phyloP scores from a whole-genome alignment of 1,284 basidiomycete species.

The Lentinus polychrous region DNA sequence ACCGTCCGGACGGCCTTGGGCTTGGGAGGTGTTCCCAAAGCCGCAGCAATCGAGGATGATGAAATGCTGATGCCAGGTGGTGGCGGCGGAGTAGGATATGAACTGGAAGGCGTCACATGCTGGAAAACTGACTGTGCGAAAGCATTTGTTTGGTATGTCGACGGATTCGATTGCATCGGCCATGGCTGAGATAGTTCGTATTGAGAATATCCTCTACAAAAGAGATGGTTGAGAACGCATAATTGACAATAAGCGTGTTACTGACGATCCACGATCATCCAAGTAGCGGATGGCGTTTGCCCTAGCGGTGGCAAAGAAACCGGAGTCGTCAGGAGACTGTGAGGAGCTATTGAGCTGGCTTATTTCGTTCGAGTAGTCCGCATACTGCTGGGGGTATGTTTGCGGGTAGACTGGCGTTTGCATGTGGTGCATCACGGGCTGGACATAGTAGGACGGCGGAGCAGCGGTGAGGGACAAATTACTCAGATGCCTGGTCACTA shows the following conservation, averaged over 20 bases:
- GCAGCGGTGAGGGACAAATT: constrained; percentile 48
- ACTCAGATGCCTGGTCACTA: constrained; percentile 60
- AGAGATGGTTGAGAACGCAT: constrained; percentile 15
- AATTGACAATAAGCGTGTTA: constrained; percentile 5
- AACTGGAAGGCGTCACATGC: constrained; percentile 44
- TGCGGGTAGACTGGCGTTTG: constrained; percentile 33
- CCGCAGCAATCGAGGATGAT: constrained; percentile 66
- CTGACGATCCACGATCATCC: constrained; percentile 35
- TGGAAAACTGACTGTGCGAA: constrained; percentile 62
- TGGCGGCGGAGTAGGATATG: constrained; percentile 58
- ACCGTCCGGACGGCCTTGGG: constrained; percentile 26
- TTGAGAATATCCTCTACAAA: constrained; percentile 8
- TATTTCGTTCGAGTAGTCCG: constrained; percentile 50
- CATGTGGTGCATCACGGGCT: constrained; percentile 46
- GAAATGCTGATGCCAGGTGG: constrained; percentile 55
- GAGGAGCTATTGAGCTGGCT: constrained; percentile 39
- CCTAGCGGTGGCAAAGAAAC: constrained; percentile 49
- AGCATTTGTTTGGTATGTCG: constrained; percentile 41
- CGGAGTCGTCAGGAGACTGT: constrained; percentile 30
- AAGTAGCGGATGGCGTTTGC: constrained; percentile 46
- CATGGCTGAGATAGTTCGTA: constrained; percentile 22
- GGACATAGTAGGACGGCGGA: constrained; percentile 50
- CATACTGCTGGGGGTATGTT: constrained; percentile 38
- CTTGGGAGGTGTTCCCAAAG: constrained; percentile 44
- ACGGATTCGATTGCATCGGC: constrained; percentile 29